A percentile compares a stretch with the other conserved stretches of the same genome.
phyloP scores from a whole-genome alignment of 305 asterid genomes.

The Fraxinus dipetala region DNA sequence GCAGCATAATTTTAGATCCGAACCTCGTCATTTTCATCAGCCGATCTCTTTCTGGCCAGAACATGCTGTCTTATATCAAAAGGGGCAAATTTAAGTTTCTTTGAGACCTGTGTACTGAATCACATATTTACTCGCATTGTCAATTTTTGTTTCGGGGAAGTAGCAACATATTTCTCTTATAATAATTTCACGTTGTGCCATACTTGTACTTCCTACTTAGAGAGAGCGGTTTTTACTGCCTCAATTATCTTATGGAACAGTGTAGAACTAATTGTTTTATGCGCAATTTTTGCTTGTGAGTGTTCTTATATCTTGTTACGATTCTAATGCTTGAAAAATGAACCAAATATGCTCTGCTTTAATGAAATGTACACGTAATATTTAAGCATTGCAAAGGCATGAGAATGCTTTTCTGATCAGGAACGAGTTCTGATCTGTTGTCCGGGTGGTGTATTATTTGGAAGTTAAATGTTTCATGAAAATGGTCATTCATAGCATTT shows the following conservation, averaged over 20 bases:
- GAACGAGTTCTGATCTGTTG: neutral
- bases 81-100: conserved; percentile 8
- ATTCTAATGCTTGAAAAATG: neutral
- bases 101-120: conserved; percentile 12
- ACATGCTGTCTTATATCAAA: neutral
- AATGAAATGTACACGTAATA: neutral
- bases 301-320: neutral
- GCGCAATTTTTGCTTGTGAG: neutral
- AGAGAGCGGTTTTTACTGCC: neutral
- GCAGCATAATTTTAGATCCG: conserved; percentile 46
- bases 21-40: neutral
- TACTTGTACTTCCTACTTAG: neutral
- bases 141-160: neutral
- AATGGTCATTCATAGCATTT: neutral
- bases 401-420: neutral
- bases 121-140: conserved; percentile 17
- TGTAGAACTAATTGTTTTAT: neutral
- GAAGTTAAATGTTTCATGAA: neutral
- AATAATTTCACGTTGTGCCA: neutral
- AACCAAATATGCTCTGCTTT: neutral
- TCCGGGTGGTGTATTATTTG: neutral
- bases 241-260: neutral
- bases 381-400: neutral
- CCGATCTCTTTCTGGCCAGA: conserved; percentile 11
- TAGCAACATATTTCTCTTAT: conserved; percentile 14